Evolutionary conservation across 257 asterid genomes (phyloP), one percentile per base, ranked within the genome.

Genomic region (Penstemon eatonii): DNA sequence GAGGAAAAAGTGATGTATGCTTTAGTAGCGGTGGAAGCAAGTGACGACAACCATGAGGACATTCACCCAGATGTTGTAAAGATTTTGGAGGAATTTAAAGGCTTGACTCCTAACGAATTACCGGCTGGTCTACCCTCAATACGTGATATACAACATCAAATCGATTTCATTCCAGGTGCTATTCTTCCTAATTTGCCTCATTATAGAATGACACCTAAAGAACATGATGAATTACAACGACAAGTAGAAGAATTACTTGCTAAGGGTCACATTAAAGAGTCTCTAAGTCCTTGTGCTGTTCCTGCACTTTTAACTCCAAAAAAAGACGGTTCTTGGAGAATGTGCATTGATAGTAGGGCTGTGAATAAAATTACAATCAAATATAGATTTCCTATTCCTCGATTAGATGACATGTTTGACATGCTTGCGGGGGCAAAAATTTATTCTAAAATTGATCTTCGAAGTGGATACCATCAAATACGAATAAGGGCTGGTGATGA

Each of bases 381-480:
- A 1, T 66, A 60, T 40, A 2, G 33, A 0, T 11, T 38, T 53
- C 62, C 62, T 4, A 52, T 66, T 3, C 61, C 39, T 0, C 18
- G 62, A 0, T 4, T 66, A 2, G 53, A 66, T 37, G 71, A 66
- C n/a, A n/a, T 52, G 53, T 5, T 66, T 0, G 71, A 54, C 15
- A 13, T 13, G 38, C 9, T 54, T 0, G 38, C 3, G n/a, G 59
- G 61, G 11, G 3, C 61, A 5, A 6, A 19, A 4, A 11, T 56
- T 56, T 56, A 19, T 5, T 25, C 59, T 0, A 56, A 19, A 33
- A 19, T 56, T 6, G 61, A 56, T 19, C 61, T 56, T 6, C 4
- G 12, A 0, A 53, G 58, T 53, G 33, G 58, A 0, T 53, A 53
- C 5, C 58, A 53, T 53, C 58, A 53, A 15, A 53, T 56, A 5